A percentile compares a stretch with the other conserved stretches of the same genome.
These are phyloP conservation scores for Bombardia bombarda DNA, from an alignment of 495 filamentous ascomycete species.

Conservation along the genomic window DNA sequence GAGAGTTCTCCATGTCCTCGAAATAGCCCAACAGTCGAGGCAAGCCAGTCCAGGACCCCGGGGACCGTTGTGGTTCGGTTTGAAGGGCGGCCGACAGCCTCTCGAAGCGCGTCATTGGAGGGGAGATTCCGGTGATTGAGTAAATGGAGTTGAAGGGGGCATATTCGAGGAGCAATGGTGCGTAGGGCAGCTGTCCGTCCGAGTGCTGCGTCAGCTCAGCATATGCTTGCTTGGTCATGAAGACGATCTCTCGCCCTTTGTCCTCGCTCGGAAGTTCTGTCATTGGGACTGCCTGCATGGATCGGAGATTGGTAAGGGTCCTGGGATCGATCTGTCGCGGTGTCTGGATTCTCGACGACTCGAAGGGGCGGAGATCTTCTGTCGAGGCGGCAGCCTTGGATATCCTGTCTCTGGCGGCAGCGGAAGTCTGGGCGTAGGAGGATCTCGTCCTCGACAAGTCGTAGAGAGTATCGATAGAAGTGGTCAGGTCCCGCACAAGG, in stretches of 20 bases:
- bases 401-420: conserved; percentile 12
- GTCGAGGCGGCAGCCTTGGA: conserved; percentile 21
- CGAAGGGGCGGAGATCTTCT: conserved; percentile 41
- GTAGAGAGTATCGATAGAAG: conserved; percentile 83
- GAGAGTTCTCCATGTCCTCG: conserved; percentile 66
- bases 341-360: conserved; percentile 46
- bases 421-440: conserved; percentile 27
- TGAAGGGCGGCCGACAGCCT: conserved; percentile 50
- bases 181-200: conserved; percentile 21
- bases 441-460: conserved; percentile 70
- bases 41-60: conserved; percentile 54
- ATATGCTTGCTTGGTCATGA: conserved; percentile 42
- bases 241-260: conserved; percentile 40
- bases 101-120: conserved; percentile 56
- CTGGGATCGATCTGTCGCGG: conserved; percentile 44
- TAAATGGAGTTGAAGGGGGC: conserved; percentile 57
- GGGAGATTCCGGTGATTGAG: conserved; percentile 52
- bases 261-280: conserved; percentile 23
- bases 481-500: conserved; percentile 68
- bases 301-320: conserved; percentile 32
- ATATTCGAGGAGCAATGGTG: conserved; percentile 61
- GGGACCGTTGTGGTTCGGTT: conserved; percentile 43
- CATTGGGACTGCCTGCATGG: conserved; percentile 33
- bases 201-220: conserved; percentile 29
- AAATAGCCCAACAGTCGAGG: conserved; percentile 71